Conservation (phyloP, 345 rosid genomes). For the Moricandia moricandioides region DNA sequence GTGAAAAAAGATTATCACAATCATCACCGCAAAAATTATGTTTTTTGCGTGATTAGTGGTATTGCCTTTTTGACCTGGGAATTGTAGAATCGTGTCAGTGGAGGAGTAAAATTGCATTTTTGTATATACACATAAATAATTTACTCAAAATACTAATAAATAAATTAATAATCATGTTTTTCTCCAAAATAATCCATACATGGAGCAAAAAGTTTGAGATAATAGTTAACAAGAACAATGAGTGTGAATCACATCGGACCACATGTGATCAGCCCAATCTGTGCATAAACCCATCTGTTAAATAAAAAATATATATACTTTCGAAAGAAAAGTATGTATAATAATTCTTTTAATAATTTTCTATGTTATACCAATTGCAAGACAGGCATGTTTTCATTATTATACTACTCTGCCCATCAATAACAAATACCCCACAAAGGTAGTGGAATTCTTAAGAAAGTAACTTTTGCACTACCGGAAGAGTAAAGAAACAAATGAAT, state of each 20-base stretch:
- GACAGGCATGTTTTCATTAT: slow-evolving; percentile 21
- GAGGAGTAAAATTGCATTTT: not conserved
- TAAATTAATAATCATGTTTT: not conserved
- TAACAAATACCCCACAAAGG: slow-evolving; percentile 33
- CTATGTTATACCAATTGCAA: not conserved
- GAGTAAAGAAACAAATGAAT: slow-evolving; percentile 27
- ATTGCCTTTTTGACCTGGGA: not conserved
- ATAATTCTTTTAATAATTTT: not conserved
- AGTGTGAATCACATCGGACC: not conserved
- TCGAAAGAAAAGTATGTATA: not conserved
- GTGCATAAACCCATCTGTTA: not conserved
- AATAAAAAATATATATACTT: not conserved
- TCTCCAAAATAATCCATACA: not conserved
- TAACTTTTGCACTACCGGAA: slow-evolving; percentile 26
- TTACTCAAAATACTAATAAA: not conserved
- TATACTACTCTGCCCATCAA: slow-evolving; percentile 27
- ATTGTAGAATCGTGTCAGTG: not conserved
- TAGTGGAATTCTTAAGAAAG: slow-evolving; percentile 32
- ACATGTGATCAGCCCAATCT: slow-evolving; percentile 5
- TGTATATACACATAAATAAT: not conserved
- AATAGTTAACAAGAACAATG: not conserved
- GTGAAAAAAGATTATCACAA: not conserved
- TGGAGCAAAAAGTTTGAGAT: not conserved
- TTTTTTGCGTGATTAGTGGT: slow-evolving; percentile 1
- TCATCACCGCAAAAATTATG: not conserved